phyloP scores from a whole-genome alignment of 2,329 filamentous ascomycete genomes.

The Alternaria atra region DNA sequence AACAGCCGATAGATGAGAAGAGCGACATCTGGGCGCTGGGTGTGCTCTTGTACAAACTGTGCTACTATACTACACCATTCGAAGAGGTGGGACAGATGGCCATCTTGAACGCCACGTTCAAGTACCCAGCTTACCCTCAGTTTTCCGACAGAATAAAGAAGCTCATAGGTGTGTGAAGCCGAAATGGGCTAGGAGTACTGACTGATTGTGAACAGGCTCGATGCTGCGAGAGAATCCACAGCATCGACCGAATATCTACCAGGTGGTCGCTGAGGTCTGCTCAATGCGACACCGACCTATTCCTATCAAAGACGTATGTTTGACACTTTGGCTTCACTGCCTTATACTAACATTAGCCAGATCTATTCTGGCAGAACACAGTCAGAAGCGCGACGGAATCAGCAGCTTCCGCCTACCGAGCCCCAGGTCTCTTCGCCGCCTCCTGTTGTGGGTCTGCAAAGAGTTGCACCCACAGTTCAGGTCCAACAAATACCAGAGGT shows the following conservation, averaged over 20 bases:
- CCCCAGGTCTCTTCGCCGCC: conserved; percentile 60
- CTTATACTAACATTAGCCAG: conserved; percentile 43
- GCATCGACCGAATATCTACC: conserved; percentile 88
- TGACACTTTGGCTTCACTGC: background rate
- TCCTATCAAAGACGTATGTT: conserved; percentile 83
- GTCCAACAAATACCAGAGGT: conserved; percentile 84
- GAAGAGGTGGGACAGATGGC: conserved; percentile 98
- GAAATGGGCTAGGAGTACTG: background rate
- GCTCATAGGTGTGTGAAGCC: conserved; percentile 76
- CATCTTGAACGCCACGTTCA: conserved; percentile 94
- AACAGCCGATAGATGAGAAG: conserved; percentile 97
- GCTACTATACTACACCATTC: conserved; percentile 98
- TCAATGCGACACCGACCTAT: conserved; percentile 86
- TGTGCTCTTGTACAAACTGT: conserved; percentile 95
- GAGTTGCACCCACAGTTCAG: conserved; percentile 76
- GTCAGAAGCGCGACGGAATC: conserved; percentile 69
- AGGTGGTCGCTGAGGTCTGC: conserved; percentile 87
- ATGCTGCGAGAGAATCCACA: conserved; percentile 89
- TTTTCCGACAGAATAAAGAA: conserved; percentile 92
- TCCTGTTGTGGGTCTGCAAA: conserved; percentile 79
- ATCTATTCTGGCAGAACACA: conserved; percentile 65
- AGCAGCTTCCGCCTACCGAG: conserved; percentile 67
- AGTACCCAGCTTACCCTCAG: conserved; percentile 84
- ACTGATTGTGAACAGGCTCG: conserved; percentile 66
- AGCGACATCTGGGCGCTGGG: conserved; percentile 98